Base-by-base conservation (phyloP, 129 eudicot species). In the Tanacetum coccineum region DNA sequence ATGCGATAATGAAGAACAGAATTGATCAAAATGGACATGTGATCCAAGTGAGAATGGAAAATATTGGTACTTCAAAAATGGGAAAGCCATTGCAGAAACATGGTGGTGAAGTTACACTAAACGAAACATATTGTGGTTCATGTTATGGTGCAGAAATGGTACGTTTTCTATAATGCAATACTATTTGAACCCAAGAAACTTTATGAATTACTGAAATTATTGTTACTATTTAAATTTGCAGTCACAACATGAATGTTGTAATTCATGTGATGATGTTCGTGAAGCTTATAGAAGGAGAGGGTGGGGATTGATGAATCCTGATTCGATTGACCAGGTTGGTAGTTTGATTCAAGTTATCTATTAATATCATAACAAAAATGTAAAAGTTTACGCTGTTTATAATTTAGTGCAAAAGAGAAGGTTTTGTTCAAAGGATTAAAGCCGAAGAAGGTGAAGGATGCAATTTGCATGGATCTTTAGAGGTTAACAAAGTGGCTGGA, bases 391-490 rank as follows among this genome's bases (percentile, higher is more conserved):
- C 62, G 42, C 68, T 68, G 18, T 61, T 75, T 70, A 62, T 15
- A 61, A 68, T 55, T 61, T 68, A 93, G 98, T 93, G 98, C 76
- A 85, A 86, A 82, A 81, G 98, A 81, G 98, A 93, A 84, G 98
- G 87, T 51, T 93, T 86, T 76, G 72, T 93, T 66, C 85, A 93
- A 62, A 82, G 83, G 80, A 83, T 93, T 28, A 82, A 82, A 82
- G 96, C 84, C 40, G 98, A 93, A 82, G 87, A 83, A 64, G 98
- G 98, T 66, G 98, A 93, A 83, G 98, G 98, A 46, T 93, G 98
- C 82, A 93, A 88, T 64, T 80, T 93, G 62, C 75, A 76, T 48
- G 98, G 98, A 75, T 81, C 87, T 45, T 76, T 93, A 71, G 89
- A 81, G 72, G 96, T 93, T 53, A 93, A 88, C 70, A 93, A 86